A percentile compares a stretch with the other conserved stretches of the same genome.
phyloP scores from a whole-genome alignment of 345 rosid species.

The Euphorbia pulcherrima region DNA sequence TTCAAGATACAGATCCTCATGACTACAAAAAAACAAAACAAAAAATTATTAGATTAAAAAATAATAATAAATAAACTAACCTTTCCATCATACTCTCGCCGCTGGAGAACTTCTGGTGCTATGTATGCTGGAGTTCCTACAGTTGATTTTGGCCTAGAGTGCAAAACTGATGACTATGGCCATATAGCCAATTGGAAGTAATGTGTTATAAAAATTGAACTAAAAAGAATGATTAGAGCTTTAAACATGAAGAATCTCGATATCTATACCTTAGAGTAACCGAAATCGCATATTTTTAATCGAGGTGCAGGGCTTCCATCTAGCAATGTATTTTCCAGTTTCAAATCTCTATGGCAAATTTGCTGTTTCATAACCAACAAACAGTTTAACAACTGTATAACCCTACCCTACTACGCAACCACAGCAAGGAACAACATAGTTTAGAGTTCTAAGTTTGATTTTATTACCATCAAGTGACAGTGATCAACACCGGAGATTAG shows the following conservation, averaged over 20 bases:
- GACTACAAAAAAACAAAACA: too few relatives aligned
- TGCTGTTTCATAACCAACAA: slow-evolving; percentile 43
- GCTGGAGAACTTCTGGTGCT: slow-evolving; percentile 87
- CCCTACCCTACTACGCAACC: neutral
- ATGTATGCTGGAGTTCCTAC: slow-evolving; percentile 95
- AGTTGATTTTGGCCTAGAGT: slow-evolving; percentile 89
- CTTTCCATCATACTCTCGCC: slow-evolving; percentile 83
- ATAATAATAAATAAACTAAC: slow-evolving; percentile 30
- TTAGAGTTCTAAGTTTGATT: neutral
- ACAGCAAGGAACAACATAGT: neutral
- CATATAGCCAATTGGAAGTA: neutral
- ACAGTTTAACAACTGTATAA: neutral
- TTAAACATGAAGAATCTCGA: neutral
- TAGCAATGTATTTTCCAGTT: slow-evolving; percentile 80
- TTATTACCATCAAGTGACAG: slow-evolving; percentile 75
- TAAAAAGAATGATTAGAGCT: too few relatives aligned
- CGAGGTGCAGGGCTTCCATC: slow-evolving; percentile 95
- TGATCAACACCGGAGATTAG: slow-evolving; percentile 74
- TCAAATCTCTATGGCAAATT: slow-evolving; percentile 94
- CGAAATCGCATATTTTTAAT: slow-evolving; percentile 86
- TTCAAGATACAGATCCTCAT: neutral
- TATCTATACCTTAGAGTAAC: slow-evolving; percentile 74
- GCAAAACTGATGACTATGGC: slow-evolving; percentile 70
- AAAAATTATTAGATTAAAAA: neutral
- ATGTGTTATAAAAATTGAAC: neutral